Evolutionary conservation across 1,139 yeast genomes (phyloP).

Genomic region (Debaryomyces fabryi): DNA sequence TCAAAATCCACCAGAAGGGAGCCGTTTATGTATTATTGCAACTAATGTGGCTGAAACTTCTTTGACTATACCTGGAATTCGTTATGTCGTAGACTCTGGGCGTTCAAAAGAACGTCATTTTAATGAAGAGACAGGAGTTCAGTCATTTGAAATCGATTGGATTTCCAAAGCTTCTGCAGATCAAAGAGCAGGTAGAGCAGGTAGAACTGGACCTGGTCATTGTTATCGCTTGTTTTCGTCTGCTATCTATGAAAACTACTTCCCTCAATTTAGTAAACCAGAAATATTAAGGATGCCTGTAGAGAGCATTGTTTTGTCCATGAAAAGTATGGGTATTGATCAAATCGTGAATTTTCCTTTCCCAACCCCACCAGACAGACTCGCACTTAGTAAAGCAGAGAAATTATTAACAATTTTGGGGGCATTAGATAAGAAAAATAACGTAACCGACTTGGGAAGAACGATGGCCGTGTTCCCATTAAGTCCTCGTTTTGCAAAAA

Average conservation of each 20-base stretch:
- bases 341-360: constrained; percentile 91
- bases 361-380: constrained; percentile 88
- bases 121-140: constrained; percentile 86
- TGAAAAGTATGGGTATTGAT: constrained; percentile 97
- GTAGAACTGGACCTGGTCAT: constrained; percentile 99
- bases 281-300: constrained; percentile 95
- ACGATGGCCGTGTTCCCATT: constrained; percentile 91
- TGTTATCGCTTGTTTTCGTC: constrained; percentile 91
- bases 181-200: constrained; percentile 98
- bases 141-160: constrained; percentile 92
- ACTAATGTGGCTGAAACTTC: constrained; percentile 99
- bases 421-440: constrained; percentile 61
- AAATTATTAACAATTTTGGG: constrained; percentile 71
- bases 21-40: constrained; percentile 89
- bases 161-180: constrained; percentile 93
- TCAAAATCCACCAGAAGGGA: constrained; percentile 79
- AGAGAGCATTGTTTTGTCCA: constrained; percentile 88
- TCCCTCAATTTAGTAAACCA: constrained; percentile 79
- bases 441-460: constrained; percentile 75
- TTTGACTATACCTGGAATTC: constrained; percentile 91
- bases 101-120: constrained; percentile 86
- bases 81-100: constrained; percentile 96
- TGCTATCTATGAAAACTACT: constrained; percentile 90
- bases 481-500: constrained; percentile 91
- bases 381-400: constrained; percentile 65